Conservation (phyloP, 306 rosid species). For the Prunus fruticosa region DNA sequence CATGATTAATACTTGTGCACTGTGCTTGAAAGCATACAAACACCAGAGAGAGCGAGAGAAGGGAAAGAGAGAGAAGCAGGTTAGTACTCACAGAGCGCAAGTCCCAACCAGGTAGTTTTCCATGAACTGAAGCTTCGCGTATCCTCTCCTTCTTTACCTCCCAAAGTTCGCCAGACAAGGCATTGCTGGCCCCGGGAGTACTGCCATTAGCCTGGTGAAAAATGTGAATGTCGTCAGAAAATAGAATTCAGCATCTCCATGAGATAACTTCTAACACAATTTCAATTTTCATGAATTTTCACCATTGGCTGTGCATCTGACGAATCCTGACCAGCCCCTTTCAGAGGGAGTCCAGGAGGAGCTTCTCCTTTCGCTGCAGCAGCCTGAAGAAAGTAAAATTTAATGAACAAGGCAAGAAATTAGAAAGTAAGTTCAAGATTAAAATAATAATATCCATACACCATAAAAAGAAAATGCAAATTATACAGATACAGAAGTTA, state of each 20-base stretch:
- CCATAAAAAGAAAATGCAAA: background rate
- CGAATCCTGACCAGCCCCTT: constrained; percentile 98
- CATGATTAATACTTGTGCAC: too few relatives aligned
- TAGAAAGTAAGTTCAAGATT: background rate
- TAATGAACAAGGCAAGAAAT: constrained; percentile 5
- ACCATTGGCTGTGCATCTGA: constrained; percentile 78
- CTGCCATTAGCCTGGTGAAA: constrained; percentile 67
- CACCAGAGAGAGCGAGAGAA: background rate
- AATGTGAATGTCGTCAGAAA: constrained; percentile 16
- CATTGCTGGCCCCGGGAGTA: constrained; percentile 87
- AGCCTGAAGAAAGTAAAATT: constrained; percentile 58
- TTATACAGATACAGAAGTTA: background rate
- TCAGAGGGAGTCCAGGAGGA: constrained; percentile 96
- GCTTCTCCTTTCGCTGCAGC: constrained; percentile 99
- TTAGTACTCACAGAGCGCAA: constrained; percentile 76
- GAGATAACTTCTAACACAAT: constrained; percentile 11
- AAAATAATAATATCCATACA: background rate
- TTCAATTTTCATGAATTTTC: constrained; percentile 13
- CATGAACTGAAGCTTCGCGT: constrained; percentile 68
- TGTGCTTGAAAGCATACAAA: background rate
- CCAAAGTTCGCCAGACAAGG: constrained; percentile 98
- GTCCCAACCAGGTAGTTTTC: constrained; percentile 87
- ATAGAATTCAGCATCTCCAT: constrained; percentile 14
- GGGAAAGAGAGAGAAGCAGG: too few relatives aligned
- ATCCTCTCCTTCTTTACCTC: constrained; percentile 86